phyloP scores from a whole-genome alignment of 345 rosid genomes.

The Schrenkiella parvula region DNA sequence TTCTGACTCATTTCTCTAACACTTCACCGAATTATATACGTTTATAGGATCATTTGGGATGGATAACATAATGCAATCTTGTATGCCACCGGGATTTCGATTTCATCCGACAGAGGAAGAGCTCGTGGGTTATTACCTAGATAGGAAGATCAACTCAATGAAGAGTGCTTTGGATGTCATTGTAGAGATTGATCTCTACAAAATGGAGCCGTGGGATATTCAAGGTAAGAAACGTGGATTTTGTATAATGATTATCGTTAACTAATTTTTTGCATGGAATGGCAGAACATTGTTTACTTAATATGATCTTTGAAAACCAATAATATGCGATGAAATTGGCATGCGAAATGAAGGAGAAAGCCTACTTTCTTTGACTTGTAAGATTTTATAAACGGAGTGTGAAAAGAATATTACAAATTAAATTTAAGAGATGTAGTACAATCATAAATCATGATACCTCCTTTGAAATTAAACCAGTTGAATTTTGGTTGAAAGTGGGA shows the following conservation, averaged over 20 bases:
- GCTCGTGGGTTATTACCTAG: constrained; percentile 91
- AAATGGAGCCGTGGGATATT: constrained; percentile 98
- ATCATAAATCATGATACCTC: constrained; percentile 24
- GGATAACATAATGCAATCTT: constrained; percentile 60
- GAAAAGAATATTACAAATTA: constrained; percentile 27
- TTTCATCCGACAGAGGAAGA: constrained; percentile 98
- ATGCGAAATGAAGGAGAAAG: constrained; percentile 25
- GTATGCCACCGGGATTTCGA: constrained; percentile 91
- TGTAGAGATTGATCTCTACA: constrained; percentile 84
- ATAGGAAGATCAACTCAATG: constrained; percentile 64
- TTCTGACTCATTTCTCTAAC: constrained; percentile 12
- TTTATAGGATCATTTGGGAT: constrained; percentile 26
- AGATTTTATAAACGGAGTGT: constrained; percentile 13
- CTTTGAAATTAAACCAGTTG: constrained; percentile 14
- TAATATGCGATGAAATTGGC: constrained; percentile 17
- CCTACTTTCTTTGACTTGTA: constrained; percentile 36
- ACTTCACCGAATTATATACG: background rate
- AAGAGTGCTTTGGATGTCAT: constrained; percentile 83
- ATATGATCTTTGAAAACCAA: constrained; percentile 6
- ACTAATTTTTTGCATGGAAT: constrained; percentile 21
- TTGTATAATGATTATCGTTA: constrained; percentile 1
- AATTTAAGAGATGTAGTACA: constrained; percentile 5
- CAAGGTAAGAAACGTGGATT: constrained; percentile 50
- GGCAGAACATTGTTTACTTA: background rate
- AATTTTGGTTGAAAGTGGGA: background rate